A percentile compares a stretch with the other conserved stretches of the same genome.
Evolutionary conservation across 176 grass and related monocot genomes (phyloP).

Genomic region (Thinopyrum elongatum): DNA sequence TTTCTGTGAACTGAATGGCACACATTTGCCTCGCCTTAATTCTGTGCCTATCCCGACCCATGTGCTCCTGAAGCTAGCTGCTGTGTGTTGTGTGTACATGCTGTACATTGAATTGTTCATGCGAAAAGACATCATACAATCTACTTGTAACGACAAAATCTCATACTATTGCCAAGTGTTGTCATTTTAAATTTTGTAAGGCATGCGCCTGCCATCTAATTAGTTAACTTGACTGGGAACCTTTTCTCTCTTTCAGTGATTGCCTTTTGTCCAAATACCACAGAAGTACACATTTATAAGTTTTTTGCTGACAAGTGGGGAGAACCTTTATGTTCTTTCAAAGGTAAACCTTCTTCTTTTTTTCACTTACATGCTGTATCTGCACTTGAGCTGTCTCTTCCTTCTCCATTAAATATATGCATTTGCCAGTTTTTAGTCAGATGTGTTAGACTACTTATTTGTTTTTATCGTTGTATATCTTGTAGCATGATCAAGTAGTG

Average conservation of each 20-base stretch:
- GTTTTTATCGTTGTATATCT: slow-evolving; percentile 13
- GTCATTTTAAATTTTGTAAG: background rate
- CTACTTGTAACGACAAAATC: background rate
- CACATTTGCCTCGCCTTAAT: background rate
- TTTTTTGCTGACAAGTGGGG: slow-evolving; percentile 84
- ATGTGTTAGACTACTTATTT: slow-evolving; percentile 12
- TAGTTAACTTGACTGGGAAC: slow-evolving; percentile 1
- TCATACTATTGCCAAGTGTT: background rate
- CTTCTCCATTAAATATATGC: background rate
- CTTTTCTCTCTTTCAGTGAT: slow-evolving; percentile 55
- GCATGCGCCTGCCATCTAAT: background rate
- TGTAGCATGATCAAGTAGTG: slow-evolving; percentile 93
- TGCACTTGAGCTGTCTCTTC: background rate
- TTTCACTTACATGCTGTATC: background rate
- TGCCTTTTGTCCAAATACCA: slow-evolving; percentile 97
- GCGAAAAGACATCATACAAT: background rate
- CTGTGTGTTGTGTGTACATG: background rate
- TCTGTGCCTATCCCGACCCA: background rate
- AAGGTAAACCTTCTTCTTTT: slow-evolving; percentile 48
- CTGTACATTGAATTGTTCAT: background rate
- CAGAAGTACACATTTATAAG: slow-evolving; percentile 90
- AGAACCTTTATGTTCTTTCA: too few relatives aligned
- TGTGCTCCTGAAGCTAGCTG: background rate
- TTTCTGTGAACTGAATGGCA: background rate
- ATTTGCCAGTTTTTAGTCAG: background rate